These are phyloP conservation scores for Citropsis articulata DNA, from an alignment of 345 rosid genomes.

Conservation along the genomic window DNA sequence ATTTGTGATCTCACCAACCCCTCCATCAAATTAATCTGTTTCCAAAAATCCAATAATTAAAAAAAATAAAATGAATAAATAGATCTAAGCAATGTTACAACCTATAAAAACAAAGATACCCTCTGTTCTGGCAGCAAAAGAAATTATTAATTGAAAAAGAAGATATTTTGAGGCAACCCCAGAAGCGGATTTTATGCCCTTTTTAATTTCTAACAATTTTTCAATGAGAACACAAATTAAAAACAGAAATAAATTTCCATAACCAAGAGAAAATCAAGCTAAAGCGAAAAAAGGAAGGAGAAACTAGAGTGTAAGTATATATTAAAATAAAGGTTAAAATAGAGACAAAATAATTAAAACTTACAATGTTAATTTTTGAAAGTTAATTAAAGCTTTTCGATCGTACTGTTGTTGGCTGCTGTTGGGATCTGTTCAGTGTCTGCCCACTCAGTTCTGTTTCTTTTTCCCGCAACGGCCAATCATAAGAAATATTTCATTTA, in stretches of 20 bases:
- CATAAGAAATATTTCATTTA: not conserved
- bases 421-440: not conserved
- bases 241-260: not conserved
- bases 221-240: not conserved
- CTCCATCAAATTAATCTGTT: slow-evolving; percentile 55
- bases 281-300: not conserved
- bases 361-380: not conserved
- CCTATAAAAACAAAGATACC: not conserved
- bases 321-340: not conserved
- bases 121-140: not conserved
- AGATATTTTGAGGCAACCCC: not conserved
- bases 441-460: not conserved
- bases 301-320: not conserved
- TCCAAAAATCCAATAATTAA: slow-evolving; percentile 14
- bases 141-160: not conserved
- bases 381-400: not conserved
- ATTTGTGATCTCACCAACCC: slow-evolving; percentile 41
- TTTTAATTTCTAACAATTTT: not conserved
- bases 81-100: not conserved
- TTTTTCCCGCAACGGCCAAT: not conserved
- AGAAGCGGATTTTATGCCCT: not conserved
- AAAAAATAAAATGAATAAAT: not conserved
- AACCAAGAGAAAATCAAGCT: not conserved
- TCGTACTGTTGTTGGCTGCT: not conserved
- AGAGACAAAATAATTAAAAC: not conserved